phyloP scores from a whole-genome alignment of 179 eudicot species.

The Silene vulgaris region DNA sequence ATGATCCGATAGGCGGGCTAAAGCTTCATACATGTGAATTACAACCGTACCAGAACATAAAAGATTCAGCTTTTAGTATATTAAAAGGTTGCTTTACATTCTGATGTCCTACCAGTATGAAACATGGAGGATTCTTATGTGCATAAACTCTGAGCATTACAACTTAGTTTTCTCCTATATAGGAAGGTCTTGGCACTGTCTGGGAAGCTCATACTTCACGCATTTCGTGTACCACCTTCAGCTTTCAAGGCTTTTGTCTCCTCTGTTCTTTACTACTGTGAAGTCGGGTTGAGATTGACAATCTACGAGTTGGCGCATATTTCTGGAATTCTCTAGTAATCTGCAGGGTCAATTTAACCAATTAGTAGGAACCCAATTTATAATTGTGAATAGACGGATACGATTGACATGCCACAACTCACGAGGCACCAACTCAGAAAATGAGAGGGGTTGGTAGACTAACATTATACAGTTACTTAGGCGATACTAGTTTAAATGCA shows the following conservation, averaged over 20 bases:
- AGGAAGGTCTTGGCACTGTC: conserved; percentile 29
- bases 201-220: conserved; percentile 19
- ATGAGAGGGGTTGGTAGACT: not conserved
- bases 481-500: no score
- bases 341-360: conserved; percentile 21
- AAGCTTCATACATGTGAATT: conserved; percentile 7
- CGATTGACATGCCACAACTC: not conserved
- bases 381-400: not conserved
- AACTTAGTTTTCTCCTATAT: conserved; percentile 16
- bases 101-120: conserved; percentile 17
- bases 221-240: not conserved
- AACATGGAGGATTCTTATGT: conserved; percentile 8
- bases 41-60: conserved; percentile 1
- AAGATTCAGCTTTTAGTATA: not conserved
- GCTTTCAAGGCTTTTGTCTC: not conserved
- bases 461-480: no score
- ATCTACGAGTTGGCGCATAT: not conserved
- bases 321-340: conserved; percentile 11
- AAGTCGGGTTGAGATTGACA: not conserved
- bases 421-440: not conserved
- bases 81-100: not conserved
- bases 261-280: conserved; percentile 8
- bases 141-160: conserved; percentile 9
- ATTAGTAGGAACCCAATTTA: not conserved
- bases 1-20: not conserved